phyloP scores from a whole-genome alignment of 2,329 filamentous ascomycete species.

The Trichophyton verrucosum region DNA sequence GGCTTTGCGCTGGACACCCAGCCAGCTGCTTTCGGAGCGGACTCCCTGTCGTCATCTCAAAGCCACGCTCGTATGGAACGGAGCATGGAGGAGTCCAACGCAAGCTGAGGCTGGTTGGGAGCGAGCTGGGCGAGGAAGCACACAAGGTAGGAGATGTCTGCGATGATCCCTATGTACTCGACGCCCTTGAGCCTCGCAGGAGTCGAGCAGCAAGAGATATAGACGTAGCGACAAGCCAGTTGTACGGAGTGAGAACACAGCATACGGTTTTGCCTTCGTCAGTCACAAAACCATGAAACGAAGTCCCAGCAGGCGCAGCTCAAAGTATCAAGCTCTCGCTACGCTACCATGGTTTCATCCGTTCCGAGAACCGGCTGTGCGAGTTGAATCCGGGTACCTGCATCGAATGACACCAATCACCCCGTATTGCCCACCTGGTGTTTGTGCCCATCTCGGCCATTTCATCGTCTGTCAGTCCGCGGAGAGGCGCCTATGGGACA shows the following conservation, averaged over 20 bases:
- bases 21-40: not conserved
- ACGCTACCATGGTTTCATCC: not conserved
- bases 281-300: not conserved
- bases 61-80: not conserved
- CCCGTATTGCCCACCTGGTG: not conserved
- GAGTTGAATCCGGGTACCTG: not conserved
- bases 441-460: not conserved
- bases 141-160: not conserved
- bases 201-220: not conserved
- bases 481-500: no score
- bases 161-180: not conserved
- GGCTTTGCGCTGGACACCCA: not conserved
- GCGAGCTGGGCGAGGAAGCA: no score
- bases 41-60: not conserved
- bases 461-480: not conserved
- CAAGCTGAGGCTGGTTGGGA: not conserved
- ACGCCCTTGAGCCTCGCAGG: not conserved
- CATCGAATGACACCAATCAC: not conserved
- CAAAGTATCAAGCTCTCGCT: not conserved
- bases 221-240: not conserved
- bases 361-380: not conserved
- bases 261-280: not conserved
- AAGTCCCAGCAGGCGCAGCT: not conserved
- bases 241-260: not conserved
- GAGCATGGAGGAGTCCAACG: not conserved